Base-by-base conservation (phyloP, 1,284 basidiomycete species). In the Cutaneotrichosporon sp. region DNA sequence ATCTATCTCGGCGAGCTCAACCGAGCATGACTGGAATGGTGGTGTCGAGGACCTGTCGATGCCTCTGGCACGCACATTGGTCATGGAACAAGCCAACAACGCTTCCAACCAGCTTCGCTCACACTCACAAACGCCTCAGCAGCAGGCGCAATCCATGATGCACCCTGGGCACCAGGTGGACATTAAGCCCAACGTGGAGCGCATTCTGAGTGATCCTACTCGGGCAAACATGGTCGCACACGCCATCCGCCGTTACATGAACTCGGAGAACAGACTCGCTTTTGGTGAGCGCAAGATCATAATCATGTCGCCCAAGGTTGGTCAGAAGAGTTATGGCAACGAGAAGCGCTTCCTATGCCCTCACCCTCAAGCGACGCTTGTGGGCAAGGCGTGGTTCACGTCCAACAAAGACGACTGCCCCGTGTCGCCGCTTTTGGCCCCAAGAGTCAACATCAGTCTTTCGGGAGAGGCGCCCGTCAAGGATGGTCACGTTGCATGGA, bases 271-370 rank as follows among this genome's bases (percentile, higher is more conserved):
- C 72, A 83, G 91, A 22, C 81, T 97, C 46, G 86, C 87, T 1
- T 86, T 89, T 63, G 93, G 93, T 43, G 93, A 97, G 75, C 83
- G 91, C 47, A 92, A 89, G 11, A 84, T 97, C 56, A 87, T 96
- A 54, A 88, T 97, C 66, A 91, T 96, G 87, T 93, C 90, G 22
- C 90, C 88, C 70, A 91, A 88, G 68, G 91, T 97, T 34, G 94
- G 90, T 3, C 94, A 97, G 78, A 96, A 97, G 73, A 91, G 88
- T 17, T 97, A 97, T 68, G 92, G 91, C 34, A 91, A 86, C 11
- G 93, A 97, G 75, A 96, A 97, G 75, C 83, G 93, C 45, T 97
- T 97, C 80, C 81, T 97, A 14, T 96, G 92, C 68, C 94, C 94
- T 2, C 93, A 92, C 49, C 93, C 93, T 4, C 91, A 90, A 44